These are phyloP conservation scores for Rhododendron henanense DNA, from an alignment of 148 eudicot species.

Conservation along the genomic window DNA sequence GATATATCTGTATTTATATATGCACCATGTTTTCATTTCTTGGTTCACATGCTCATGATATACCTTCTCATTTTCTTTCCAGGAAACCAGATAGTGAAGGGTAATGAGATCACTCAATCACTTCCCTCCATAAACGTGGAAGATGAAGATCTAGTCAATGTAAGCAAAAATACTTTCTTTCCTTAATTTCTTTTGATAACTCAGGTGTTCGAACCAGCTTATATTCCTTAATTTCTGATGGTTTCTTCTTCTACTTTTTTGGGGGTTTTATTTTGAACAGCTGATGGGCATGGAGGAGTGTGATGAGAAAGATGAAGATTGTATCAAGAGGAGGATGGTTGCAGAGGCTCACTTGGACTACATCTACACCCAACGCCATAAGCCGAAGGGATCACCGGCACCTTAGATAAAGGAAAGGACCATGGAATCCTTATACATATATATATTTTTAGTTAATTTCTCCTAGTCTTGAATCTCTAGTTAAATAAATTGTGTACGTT, in stretches of 20 bases:
- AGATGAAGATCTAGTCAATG: conserved; percentile 13
- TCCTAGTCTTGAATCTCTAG: not conserved
- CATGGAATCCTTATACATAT: too few relatives aligned
- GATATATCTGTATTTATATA: not conserved
- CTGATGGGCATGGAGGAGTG: conserved; percentile 50
- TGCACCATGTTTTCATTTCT: not conserved
- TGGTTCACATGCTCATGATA: not conserved
- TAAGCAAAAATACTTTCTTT: not conserved
- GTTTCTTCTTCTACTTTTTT: not conserved
- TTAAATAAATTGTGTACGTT: not conserved
- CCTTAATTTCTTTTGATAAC: not conserved
- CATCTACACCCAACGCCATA: conserved; percentile 59
- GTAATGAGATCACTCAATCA: conserved; percentile 7
- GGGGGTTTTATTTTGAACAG: conserved; percentile 12
- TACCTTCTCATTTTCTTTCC: not conserved
- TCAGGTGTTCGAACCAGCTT: not conserved
- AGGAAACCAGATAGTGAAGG: conserved; percentile 12
- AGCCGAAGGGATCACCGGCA: conserved; percentile 16
- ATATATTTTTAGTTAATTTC: not conserved
- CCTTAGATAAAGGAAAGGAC: conserved; percentile 7
- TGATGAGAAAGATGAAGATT: conserved; percentile 44
- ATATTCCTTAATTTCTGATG: not conserved
- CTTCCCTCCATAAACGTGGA: conserved; percentile 7
- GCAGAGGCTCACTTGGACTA: conserved; percentile 71
- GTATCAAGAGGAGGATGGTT: conserved; percentile 40